Evolutionary conservation across 78 protist genomes (phyloP), one percentile per base, ranked within the genome.

Genomic region (Dictyostelium discoideum): DNA sequence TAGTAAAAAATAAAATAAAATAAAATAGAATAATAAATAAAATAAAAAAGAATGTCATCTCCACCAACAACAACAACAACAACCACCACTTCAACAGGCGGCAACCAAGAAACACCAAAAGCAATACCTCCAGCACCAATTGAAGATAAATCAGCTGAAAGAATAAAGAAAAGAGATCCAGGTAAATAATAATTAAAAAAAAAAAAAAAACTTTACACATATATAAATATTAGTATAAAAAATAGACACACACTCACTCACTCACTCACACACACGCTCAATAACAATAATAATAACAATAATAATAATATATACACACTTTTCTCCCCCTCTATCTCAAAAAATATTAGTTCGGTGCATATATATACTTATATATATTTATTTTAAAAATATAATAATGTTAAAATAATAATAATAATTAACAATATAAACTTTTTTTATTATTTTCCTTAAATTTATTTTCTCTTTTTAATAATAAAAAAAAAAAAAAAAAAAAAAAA

Each of bases 151-250:
- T 80, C 88, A 48, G 87, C 86, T 18, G 96, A 93, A 29, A 85
- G 96, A 85, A 93, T 76, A 20, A 82, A 87, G 78, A 93, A 93
- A 85, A 93, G 96, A 80, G 97, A 94, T 48, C 93, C 97, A 44
- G 97, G 97, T 74, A 37, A 69, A 11, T 69, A 11, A 46, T 10
- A 44, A 44, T 44, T 44, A 44, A 44, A 44, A 44, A 44, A 44
- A 46, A 46, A 60, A 60, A 60, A 60, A 16, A 60, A 54, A 54
- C 65, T 63, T 22, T 63, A 65, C 0, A 65, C 3, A 11, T 69
- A 69, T 69, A 60, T 54, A 20, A 20, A 60, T 60, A 20, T 4
- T 60, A 60, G 26, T 6, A 60, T 60, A 60, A 60, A 60, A 60
- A 60, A 60, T 20, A 60, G 69, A 60, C 69, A 20, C 69, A 16